Percentiles rank a stretch among this genome's conserved stretches.
Conservation (phyloP, 1,139 yeast genomes). For the Lodderomyces jiufengensis region DNA sequence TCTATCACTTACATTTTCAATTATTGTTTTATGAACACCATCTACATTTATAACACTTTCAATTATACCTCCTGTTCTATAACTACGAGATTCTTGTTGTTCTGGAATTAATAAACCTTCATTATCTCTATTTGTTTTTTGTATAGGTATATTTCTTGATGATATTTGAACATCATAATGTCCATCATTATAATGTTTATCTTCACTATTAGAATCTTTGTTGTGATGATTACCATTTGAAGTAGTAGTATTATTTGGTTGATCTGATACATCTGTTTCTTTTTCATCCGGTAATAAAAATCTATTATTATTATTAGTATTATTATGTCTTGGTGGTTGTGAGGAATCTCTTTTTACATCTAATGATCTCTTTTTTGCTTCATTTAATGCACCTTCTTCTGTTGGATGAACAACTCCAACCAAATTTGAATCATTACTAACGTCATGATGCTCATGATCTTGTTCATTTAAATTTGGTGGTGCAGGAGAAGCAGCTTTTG, state of each 20-base stretch:
- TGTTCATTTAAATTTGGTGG: conserved; percentile 7
- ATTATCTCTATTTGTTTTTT: not conserved
- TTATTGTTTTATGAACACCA: conserved; percentile 85
- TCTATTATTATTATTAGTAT: conserved; percentile 9
- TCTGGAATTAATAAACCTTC: conserved; percentile 18
- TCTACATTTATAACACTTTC: conserved; percentile 82
- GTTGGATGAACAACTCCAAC: conserved; percentile 43
- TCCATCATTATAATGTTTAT: conserved; percentile 5
- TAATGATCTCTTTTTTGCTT: conserved; percentile 21
- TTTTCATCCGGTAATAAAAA: conserved; percentile 26
- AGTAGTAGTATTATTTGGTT: not conserved
- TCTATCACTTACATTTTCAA: conserved; percentile 54
- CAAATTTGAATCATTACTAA: not conserved
- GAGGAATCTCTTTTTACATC: conserved; percentile 5
- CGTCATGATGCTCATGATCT: conserved; percentile 6
- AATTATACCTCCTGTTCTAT: conserved; percentile 67
- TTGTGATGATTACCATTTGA: no score
- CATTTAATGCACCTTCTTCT: conserved; percentile 49
- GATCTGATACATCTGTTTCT: conserved; percentile 31
- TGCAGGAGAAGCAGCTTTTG: conserved; percentile 17
- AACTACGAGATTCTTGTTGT: conserved; percentile 35
- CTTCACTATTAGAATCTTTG: not conserved
- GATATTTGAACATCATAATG: not conserved
- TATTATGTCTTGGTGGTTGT: not conserved
- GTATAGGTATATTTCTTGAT: conserved; percentile 6